Conservation (phyloP, 176 grass and related monocot genomes). For the Puya raimondii region DNA sequence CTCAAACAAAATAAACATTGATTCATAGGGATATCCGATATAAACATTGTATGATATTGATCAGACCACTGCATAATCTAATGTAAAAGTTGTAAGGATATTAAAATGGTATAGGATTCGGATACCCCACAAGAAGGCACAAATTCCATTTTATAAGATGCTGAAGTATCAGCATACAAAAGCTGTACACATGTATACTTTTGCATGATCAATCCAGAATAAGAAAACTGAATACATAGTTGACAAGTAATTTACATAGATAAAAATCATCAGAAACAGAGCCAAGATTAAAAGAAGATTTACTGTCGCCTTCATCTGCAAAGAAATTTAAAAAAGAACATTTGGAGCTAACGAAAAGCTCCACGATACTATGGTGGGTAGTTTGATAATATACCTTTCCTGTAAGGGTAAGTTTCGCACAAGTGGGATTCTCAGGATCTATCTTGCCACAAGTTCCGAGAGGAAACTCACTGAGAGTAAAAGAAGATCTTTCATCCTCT, state of each 20-base stretch:
- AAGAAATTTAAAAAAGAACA: not conserved
- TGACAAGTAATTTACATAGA: not conserved
- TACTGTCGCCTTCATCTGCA: not conserved
- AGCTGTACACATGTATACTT: no score
- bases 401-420: conserved; percentile 88
- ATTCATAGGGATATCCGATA: no score
- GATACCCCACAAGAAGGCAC: no score
- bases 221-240: not conserved
- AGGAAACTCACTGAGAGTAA: conserved; percentile 87
- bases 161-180: no score
- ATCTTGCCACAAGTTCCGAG: conserved; percentile 64
- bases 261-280: not conserved
- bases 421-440: conserved; percentile 94
- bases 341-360: not conserved
- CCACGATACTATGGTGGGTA: no score
- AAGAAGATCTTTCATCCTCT: conserved; percentile 63
- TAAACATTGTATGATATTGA: no score
- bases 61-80: no score
- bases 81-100: no score
- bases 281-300: not conserved
- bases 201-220: no score
- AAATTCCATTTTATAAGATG: no score
- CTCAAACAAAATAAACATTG: no score
- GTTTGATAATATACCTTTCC: conserved; percentile 48
- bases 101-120: no score